Evolutionary conservation across 1,284 basidiomycete species (phyloP).

Genomic region (Ustilago lituana): DNA sequence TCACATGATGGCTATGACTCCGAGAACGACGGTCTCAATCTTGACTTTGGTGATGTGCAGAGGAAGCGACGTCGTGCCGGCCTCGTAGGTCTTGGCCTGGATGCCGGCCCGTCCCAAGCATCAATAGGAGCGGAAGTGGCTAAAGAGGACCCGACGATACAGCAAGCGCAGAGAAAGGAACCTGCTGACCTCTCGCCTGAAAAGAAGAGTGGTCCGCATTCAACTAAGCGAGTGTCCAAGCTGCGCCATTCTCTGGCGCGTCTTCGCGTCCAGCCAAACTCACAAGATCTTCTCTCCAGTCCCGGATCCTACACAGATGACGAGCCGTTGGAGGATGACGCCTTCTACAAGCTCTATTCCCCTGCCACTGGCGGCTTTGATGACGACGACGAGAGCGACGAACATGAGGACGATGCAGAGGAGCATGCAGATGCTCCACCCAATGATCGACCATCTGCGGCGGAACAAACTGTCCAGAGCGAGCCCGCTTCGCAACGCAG

Average conservation of each 20-base stretch:
- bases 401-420: constrained; percentile 1
- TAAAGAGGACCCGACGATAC: background rate
- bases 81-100: constrained; percentile 30
- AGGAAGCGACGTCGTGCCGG: constrained; percentile 28
- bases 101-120: constrained; percentile 8
- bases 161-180: background rate
- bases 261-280: constrained; percentile 7
- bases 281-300: constrained; percentile 29
- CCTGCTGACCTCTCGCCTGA: background rate
- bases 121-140: background rate
- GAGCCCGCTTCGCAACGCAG: background rate
- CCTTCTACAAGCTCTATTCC: constrained; percentile 47
- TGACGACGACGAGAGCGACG: constrained; percentile 30
- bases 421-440: background rate
- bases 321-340: constrained; percentile 40
- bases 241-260: constrained; percentile 7
- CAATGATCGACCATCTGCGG: background rate
- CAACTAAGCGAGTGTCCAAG: constrained; percentile 9
- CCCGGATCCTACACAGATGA: constrained; percentile 29
- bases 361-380: constrained; percentile 26
- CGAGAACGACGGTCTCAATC: constrained; percentile 12
- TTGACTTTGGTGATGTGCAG: constrained; percentile 15
- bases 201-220: background rate
- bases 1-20: constrained; percentile 3
- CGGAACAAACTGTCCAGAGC: background rate